Base-by-base conservation (phyloP, 1,284 basidiomycete species). In the Cryptococcus hybrid region DNA sequence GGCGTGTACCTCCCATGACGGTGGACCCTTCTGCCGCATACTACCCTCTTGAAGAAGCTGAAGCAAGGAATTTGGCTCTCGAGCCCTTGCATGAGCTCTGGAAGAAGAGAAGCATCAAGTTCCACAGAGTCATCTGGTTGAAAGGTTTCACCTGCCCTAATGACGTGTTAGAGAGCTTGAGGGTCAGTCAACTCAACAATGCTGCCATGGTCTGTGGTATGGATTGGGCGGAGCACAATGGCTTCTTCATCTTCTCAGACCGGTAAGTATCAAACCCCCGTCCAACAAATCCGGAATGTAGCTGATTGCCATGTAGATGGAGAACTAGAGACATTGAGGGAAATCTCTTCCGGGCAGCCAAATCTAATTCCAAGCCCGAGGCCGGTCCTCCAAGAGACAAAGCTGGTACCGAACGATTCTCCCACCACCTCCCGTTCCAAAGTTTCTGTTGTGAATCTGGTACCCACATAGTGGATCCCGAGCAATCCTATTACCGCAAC, bases 201-300 rank as follows among this genome's bases (percentile, higher is more conserved):
- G 93, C 93, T 0, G 90, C 91, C 1, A 92, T 97, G 90, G 91
- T 95, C 1, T 96, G 93, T 73, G 92, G 92, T 30, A 96, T 96
- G 93, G 93, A 97, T 74, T 97, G 93, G 93, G 92, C 92, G 30
- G 92, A 97, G 76, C 89, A 92, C 73, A 90, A 92, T 65, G 92
- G 92, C 0, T 89, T 92, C 78, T 97, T 95, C 80, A 92, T 96
- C 67, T 96, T 95, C 79, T 95, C 92, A 30, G 93, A 95, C 77
- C 84, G 93, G 90, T 89, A 65, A 56, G 83, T 73, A 82, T 71
- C 12, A 15, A 18, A 18, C 46, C 13, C 11, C 24, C 44, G 8
- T 0, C 12, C 46, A 18, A 15, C 34, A 40, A 45, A 36, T 4
- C 30, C 30, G 4, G 3, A 30, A 3, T 38, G 24, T 42, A 40